Evolutionary conservation across 2,329 filamentous ascomycete species (phyloP), one percentile per base, ranked within the genome.

Genomic region (Fusarium concolor): DNA sequence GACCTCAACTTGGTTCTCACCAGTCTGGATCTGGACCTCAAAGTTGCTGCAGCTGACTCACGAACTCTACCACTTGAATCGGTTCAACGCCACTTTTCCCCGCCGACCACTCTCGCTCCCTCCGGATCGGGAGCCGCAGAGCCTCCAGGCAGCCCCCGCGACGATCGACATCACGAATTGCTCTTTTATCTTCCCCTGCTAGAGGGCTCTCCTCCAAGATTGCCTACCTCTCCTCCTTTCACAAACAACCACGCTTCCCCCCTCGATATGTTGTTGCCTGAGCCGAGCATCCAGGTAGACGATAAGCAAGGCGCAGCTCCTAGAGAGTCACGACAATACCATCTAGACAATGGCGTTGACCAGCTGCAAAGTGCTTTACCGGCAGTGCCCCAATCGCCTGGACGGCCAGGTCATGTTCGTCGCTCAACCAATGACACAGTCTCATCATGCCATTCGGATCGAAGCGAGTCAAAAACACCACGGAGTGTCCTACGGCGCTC

Each of bases 181-280:
- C 78, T 90, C 61, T 90, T 90, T 73, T 90, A 86, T 72, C 82
- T 91, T 56, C 87, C 88, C 43, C 79, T 90, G 56, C 83, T 90
- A 55, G 88, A 89, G 68, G 81, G 81, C 65, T 73, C 74, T 58
- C 71, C 73, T 50, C 71, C 73, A 46, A 61, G 65, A 56, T 65
- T 70, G 43, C 72, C 73, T 38, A 46, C 28, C 37, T 62, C 68
- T 28, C 55, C 71, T 55, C 66, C 65, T 37, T 49, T 68, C 39
- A 55, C 71, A 55, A 57, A 56, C 58, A 44, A 66, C 55, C 42
- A 64, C 59, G 45, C 62, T 43, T 56, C 65, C 33, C 57, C 64
- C 45, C 65, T 55, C 65, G 59, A 62, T 35, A 64, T 74, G 68
- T 63, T 71, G 62, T 63, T 74, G 65, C 73, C 75, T 70, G 75